A percentile compares a stretch with the other conserved stretches of the same genome.
These are phyloP conservation scores for Castanospermum australe DNA, from an alignment of 306 rosid species.

Conservation along the genomic window DNA sequence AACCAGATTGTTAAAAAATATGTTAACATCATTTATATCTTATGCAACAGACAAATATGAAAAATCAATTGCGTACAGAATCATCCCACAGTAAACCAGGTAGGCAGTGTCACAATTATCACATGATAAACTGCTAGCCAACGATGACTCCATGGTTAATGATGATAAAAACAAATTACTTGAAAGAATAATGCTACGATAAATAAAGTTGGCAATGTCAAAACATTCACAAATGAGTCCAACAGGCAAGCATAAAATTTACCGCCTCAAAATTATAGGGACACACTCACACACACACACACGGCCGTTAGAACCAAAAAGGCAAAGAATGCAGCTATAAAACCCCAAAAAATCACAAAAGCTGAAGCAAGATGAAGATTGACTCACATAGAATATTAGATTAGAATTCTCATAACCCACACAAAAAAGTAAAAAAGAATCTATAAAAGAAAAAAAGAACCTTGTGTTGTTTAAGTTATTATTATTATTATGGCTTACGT, in stretches of 20 bases:
- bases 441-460: not conserved
- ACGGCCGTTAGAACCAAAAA: not conserved
- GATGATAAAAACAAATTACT: not conserved
- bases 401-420: not conserved
- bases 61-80: not conserved
- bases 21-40: not conserved
- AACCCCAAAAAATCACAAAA: not conserved
- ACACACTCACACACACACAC: not conserved
- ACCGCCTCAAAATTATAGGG: not conserved
- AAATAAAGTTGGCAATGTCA: not conserved
- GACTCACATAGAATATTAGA: not conserved
- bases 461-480: too few relatives aligned
- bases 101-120: not conserved
- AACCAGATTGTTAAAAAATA: slow-evolving; percentile 10
- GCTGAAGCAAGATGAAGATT: not conserved
- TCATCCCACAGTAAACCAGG: not conserved
- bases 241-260: not conserved
- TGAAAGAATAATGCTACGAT: not conserved
- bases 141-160: not conserved
- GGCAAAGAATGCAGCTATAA: not conserved
- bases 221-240: not conserved
- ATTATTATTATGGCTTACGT: too few relatives aligned
- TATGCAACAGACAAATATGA: not conserved
- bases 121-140: slow-evolving; percentile 8
- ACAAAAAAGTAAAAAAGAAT: not conserved